These are phyloP conservation scores for Sphenostylis stenocarpa DNA, from an alignment of 306 rosid species.

Conservation along the genomic window DNA sequence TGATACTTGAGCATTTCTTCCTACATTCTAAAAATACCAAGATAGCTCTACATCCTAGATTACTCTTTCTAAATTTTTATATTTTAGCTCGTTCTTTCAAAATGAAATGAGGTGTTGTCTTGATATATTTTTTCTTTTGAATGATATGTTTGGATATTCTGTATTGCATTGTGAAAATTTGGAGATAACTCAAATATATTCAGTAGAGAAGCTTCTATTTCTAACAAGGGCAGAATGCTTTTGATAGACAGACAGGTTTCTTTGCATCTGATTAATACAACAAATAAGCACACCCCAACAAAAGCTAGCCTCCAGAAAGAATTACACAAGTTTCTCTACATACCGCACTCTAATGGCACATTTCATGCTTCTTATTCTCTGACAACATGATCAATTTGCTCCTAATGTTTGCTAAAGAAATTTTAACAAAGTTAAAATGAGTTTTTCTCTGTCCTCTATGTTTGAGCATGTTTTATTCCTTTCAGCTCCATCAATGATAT, in stretches of 20 bases:
- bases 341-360: constrained; percentile 23
- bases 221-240: constrained; percentile 8
- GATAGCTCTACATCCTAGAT: too few relatives aligned
- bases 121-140: too few relatives aligned
- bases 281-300: constrained; percentile 19
- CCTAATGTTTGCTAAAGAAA: constrained; percentile 25
- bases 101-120: too few relatives aligned
- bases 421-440: constrained; percentile 25
- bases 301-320: constrained; percentile 22
- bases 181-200: background rate
- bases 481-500: constrained; percentile 17
- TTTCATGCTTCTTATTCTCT: constrained; percentile 32
- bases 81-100: too few relatives aligned
- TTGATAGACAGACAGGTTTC: background rate
- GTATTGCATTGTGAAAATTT: too few relatives aligned
- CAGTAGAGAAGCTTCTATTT: background rate
- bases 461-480: constrained; percentile 1
- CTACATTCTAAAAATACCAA: too few relatives aligned
- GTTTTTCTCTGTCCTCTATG: background rate
- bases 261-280: constrained; percentile 16
- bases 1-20: too few relatives aligned
- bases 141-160: too few relatives aligned
- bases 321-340: constrained; percentile 23
- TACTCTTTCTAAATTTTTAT: too few relatives aligned
- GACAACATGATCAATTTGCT: constrained; percentile 18